Evolutionary conservation across 1,139 yeast species (phyloP).

Genomic region (Debaryomycetaceae sp.): DNA sequence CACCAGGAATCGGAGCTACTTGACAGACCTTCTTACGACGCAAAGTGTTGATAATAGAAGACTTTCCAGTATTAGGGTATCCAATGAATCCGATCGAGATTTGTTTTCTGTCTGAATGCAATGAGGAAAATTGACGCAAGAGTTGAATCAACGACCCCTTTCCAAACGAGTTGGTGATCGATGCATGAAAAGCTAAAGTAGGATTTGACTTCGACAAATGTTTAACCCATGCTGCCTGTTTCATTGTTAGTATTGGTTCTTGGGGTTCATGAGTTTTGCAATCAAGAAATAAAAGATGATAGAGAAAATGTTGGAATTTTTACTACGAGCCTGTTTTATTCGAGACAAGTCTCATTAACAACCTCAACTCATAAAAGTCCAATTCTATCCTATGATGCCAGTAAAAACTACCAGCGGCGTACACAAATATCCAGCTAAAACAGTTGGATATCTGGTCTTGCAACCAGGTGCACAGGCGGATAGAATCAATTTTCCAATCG

Average conservation of each 20-base stretch:
- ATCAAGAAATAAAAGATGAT: conserved; percentile 19
- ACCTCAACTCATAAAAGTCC: conserved; percentile 66
- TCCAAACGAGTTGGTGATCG: conserved; percentile 95
- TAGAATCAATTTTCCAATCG: conserved; percentile 82
- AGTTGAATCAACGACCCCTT: conserved; percentile 94
- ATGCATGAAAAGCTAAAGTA: conserved; percentile 96
- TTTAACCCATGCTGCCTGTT: conserved; percentile 97
- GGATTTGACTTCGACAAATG: conserved; percentile 89
- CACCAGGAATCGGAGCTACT: conserved; percentile 99
- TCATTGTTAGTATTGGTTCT: conserved; percentile 34
- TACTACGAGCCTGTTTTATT: conserved; percentile 59
- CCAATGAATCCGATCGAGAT: conserved; percentile 97
- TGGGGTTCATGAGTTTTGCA: background rate
- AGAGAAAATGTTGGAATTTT: conserved; percentile 56
- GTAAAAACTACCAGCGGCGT: conserved; percentile 44
- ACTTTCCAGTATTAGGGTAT: conserved; percentile 96
- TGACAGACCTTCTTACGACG: conserved; percentile 93
- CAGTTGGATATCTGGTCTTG: conserved; percentile 24
- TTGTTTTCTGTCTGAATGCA: conserved; percentile 92
- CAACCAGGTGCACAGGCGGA: conserved; percentile 47
- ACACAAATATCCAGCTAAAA: conserved; percentile 48
- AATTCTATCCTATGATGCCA: conserved; percentile 31
- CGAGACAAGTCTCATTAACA: conserved; percentile 18
- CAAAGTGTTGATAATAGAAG: conserved; percentile 89
- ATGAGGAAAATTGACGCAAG: conserved; percentile 84